A percentile compares a stretch with the other conserved stretches of the same genome.
phyloP scores from a whole-genome alignment of 1,139 yeast species.

The Zygoascus sp. region DNA sequence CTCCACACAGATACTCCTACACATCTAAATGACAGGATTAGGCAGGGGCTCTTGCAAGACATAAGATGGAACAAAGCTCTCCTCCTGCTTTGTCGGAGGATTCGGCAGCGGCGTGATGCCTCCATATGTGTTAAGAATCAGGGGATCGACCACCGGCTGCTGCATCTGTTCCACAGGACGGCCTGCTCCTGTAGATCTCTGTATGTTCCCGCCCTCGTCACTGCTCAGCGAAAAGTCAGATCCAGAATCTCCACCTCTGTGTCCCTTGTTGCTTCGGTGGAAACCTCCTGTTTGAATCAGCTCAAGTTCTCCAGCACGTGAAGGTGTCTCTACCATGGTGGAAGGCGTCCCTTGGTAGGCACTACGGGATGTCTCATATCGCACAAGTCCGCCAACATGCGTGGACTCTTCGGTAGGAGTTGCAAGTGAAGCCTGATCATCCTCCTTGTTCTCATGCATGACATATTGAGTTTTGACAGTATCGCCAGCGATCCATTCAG shows the following conservation, averaged over 20 bases:
- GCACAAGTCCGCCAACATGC: too few relatives aligned
- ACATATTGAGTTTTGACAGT: neutral
- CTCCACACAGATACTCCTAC: neutral
- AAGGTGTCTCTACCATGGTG: neutral
- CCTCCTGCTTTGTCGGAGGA: slow-evolving; percentile 2
- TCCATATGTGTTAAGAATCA: neutral
- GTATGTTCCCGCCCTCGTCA: neutral
- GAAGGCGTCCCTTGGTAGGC: neutral
- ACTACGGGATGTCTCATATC: too few relatives aligned
- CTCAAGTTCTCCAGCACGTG: neutral
- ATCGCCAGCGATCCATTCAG: slow-evolving; percentile 1
- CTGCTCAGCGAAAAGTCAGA: neutral
- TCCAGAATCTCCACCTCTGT: neutral
- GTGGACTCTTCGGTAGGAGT: neutral
- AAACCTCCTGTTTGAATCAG: neutral
- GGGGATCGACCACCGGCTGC: neutral
- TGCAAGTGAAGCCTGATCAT: neutral
- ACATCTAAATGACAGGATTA: slow-evolving; percentile 19
- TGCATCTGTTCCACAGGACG: neutral
- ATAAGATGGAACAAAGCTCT: slow-evolving; percentile 19
- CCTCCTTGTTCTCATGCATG: neutral
- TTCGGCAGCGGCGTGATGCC: neutral
- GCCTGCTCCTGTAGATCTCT: neutral
- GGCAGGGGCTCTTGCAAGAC: slow-evolving; percentile 20
- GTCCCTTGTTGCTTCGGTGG: neutral